These are phyloP conservation scores for Cryptococcus sp. DNA, from an alignment of 1,284 basidiomycete species.

Conservation along the genomic window DNA sequence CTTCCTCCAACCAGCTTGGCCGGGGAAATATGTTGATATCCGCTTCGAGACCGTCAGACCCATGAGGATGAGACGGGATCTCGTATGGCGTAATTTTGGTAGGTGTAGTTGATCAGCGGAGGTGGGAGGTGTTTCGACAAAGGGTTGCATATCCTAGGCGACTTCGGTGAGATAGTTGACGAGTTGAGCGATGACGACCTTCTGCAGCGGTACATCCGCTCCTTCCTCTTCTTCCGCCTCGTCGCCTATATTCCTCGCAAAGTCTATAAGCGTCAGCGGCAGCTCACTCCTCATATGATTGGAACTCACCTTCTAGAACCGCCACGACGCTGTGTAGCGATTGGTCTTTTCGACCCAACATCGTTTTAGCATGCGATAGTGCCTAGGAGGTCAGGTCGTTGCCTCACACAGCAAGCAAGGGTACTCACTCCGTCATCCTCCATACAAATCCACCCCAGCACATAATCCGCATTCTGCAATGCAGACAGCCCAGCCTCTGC, in stretches of 20 bases:
- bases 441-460: conserved; percentile 92
- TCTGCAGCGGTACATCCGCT: conserved; percentile 18
- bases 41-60: neutral
- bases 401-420: neutral
- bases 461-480: conserved; percentile 85
- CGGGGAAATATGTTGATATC: neutral
- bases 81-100: neutral
- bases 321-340: conserved; percentile 30
- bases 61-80: neutral
- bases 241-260: conserved; percentile 26
- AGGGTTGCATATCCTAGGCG: no score
- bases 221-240: conserved; percentile 17
- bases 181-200: conserved; percentile 27
- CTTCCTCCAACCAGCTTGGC: neutral
- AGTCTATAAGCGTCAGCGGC: conserved; percentile 19
- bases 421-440: conserved; percentile 89
- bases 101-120: no score
- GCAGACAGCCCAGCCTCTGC: conserved; percentile 83
- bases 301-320: conserved; percentile 34
- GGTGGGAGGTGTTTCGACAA: no score
- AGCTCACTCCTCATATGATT: neutral
- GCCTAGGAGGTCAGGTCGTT: conserved; percentile 23
- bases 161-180: conserved; percentile 8
- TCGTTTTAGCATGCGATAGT: conserved; percentile 63
- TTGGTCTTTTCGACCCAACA: conserved; percentile 62